Base-by-base conservation (phyloP, 306 rosid genomes). In the Ziziphus jujuba region DNA sequence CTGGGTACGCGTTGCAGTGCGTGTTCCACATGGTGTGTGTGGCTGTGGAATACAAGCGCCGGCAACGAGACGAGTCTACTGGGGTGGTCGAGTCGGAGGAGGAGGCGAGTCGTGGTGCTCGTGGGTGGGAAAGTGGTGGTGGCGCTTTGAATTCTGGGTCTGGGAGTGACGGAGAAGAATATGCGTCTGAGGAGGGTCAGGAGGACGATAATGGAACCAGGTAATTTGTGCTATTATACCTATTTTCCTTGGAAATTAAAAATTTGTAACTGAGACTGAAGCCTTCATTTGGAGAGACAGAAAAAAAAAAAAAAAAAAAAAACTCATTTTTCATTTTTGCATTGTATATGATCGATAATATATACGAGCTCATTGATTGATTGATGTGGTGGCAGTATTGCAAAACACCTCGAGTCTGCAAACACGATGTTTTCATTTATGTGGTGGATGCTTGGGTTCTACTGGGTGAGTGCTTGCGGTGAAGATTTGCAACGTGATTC, bases 391-490 rank as follows among this genome's bases (percentile, higher is more conserved):
- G 76, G 69, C 88, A 93, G 92, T 79, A 62, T 83, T 67, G 72
- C 76, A 25, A 90, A 88, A 80, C 75, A 79, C 75, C 47, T 93
- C 34, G 96, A 90, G 76, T 88, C 99, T 25, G 96, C 87, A 60
- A 90, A 90, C 69, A 87, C 96, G 2, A 75, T 85, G 86, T 87
- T 93, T 57, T 83, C 99, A 16, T 86, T 93, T 65, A 24, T 90
- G 38, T 93, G 99, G 99, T 93, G 99, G 99, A 64, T 87, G 14
- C 31, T 88, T 63, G 99, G 99, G 60, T 88, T 93, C 84, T 93
- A 90, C 79, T 93, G 97, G 98, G 97, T 93, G 43, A 88, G 91
- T 40, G 85, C 86, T 52, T 96, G 98, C 36, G 97, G 95, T 71
- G 89, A 88, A 68, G 77, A 70, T 70, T 79, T 93, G 84, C 85